Conservation (phyloP, 2,329 filamentous ascomycete genomes). For the Cladosporium colombiae region DNA sequence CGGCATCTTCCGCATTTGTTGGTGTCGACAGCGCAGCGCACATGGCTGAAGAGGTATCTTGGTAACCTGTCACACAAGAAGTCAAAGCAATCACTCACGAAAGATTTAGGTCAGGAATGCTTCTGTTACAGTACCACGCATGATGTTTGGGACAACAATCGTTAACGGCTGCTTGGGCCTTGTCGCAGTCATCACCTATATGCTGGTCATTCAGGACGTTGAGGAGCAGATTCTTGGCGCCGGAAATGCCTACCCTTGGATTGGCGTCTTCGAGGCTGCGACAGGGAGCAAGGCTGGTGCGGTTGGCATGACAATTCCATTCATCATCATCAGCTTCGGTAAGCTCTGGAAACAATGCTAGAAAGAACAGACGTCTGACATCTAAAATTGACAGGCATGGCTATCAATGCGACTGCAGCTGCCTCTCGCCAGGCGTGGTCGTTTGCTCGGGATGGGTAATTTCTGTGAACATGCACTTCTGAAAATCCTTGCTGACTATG, state of each 20-base stretch:
- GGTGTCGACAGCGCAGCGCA: slow-evolving; percentile 12
- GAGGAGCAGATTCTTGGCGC: slow-evolving; percentile 24
- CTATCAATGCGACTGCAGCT: slow-evolving; percentile 6
- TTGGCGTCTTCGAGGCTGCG: slow-evolving; percentile 34
- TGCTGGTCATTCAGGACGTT: slow-evolving; percentile 44
- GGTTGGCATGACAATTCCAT: slow-evolving; percentile 27
- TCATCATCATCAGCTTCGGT: slow-evolving; percentile 1
- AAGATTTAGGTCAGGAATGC: slow-evolving; percentile 25
- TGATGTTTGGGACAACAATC: slow-evolving; percentile 47
- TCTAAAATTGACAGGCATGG: slow-evolving; percentile 29
- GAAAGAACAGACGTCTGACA: neutral
- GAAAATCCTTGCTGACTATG: neutral
- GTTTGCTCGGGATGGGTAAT: slow-evolving; percentile 38
- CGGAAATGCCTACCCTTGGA: slow-evolving; percentile 35
- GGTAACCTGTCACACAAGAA: neutral
- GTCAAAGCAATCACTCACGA: neutral
- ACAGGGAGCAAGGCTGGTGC: slow-evolving; percentile 24
- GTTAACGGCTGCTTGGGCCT: slow-evolving; percentile 50
- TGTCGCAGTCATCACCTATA: slow-evolving; percentile 41
- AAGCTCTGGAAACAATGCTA: neutral
- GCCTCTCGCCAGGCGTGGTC: slow-evolving; percentile 46
- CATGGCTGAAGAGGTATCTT: slow-evolving; percentile 29
- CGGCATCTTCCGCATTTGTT: slow-evolving; percentile 22
- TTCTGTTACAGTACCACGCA: slow-evolving; percentile 44
- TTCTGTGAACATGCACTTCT: neutral